Evolutionary conservation across 2,329 filamentous ascomycete genomes (phyloP), one percentile per base, ranked within the genome.

Genomic region (Aspergillus pseudoglaucus): DNA sequence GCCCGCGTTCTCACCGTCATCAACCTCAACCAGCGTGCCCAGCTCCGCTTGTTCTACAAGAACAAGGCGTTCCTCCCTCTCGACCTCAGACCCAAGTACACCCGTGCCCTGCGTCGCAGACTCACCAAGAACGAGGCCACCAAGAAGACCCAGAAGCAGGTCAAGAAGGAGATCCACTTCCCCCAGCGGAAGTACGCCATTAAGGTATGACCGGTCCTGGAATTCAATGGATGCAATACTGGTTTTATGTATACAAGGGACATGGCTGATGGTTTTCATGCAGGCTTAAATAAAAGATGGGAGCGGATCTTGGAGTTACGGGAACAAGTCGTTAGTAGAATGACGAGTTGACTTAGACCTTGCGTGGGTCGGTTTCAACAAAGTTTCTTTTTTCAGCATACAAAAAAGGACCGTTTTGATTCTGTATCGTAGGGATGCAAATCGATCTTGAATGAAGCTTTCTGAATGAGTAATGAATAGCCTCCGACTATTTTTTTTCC

Each of bases 31-130:
- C 93, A 98, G 82, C 87, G 94, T 75, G 82, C 89, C 63, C 90
- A 97, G 80, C 89, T 98, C 69, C 90, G 90, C 68, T 82, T 97
- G 63, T 97, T 97, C 87, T 98, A 98, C 85, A 94, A 95, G 84
- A 87, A 87, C 85, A 97, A 97, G 88, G 97, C 96, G 83, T 96
- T 96, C 84, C 79, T 90, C 59, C 93, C 93, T 60, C 89, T 98
- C 74, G 94, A 98, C 76, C 90, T 98, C 80, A 88, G 93, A 77
- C 77, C 90, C 73, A 97, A 97, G 88, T 85, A 93, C 81, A 98
- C 93, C 72, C 90, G 93, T 69, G 93, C 90, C 72, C 94, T 97
- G 79, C 90, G 93, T 72, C 88, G 94, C 81, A 83, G 88, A 71
- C 82, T 98, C 78, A 91, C 87, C 70, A 85, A 88, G 75, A 83